Conservation (phyloP, 78 protist genomes). For the Dictyostelium brefeldianum region DNA sequence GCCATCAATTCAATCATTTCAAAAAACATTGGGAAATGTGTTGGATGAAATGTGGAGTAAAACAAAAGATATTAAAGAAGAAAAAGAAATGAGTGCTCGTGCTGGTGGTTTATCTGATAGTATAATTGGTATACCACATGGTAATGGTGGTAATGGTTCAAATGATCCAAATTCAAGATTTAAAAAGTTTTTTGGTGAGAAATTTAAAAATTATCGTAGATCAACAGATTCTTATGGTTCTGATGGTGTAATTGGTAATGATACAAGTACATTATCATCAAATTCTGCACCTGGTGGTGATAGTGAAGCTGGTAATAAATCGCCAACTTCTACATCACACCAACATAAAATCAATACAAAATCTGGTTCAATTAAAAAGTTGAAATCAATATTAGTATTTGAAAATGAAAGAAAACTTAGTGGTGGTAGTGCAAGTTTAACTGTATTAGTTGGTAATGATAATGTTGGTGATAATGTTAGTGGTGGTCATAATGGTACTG, state of each 20-base stretch:
- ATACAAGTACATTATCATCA: neutral
- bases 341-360: slow-evolving; percentile 19
- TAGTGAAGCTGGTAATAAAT: neutral
- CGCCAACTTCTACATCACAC: neutral
- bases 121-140: slow-evolving; percentile 53
- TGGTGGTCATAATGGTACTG: neutral
- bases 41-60: slow-evolving; percentile 74
- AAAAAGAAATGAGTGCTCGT: slow-evolving; percentile 30
- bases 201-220: slow-evolving; percentile 16
- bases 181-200: slow-evolving; percentile 60
- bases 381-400: neutral
- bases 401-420: slow-evolving; percentile 19
- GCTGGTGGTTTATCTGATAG: slow-evolving; percentile 58
- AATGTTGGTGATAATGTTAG: neutral
- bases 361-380: slow-evolving; percentile 15
- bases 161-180: neutral
- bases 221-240: neutral
- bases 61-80: slow-evolving; percentile 22
- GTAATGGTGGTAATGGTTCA: neutral
- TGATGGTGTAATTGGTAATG: neutral
- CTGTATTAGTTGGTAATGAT: neutral
- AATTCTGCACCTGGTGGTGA: neutral
- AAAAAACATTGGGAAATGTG: slow-evolving; percentile 61
- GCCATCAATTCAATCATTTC: slow-evolving; percentile 48
- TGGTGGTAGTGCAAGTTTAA: neutral